Conservation (phyloP, 1,139 yeast species). For the Sugiyamaella paludigena region DNA sequence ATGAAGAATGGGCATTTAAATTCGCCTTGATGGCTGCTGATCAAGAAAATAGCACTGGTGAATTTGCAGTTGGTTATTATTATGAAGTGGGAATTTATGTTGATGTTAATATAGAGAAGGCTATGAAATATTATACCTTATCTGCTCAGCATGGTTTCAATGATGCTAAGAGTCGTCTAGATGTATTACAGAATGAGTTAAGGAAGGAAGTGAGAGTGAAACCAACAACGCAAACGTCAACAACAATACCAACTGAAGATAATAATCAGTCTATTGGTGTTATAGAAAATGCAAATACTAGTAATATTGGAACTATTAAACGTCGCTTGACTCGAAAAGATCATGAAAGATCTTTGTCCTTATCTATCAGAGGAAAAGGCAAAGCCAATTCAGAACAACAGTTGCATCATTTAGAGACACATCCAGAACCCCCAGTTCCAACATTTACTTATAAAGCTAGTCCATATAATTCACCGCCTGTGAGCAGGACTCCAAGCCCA, state of each 20-base stretch:
- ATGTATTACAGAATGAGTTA: slow-evolving; percentile 22
- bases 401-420: background rate
- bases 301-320: slow-evolving; percentile 10
- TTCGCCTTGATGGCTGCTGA: slow-evolving; percentile 40
- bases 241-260: background rate
- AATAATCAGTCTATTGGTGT: background rate
- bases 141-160: slow-evolving; percentile 35
- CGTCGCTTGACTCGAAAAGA: slow-evolving; percentile 29
- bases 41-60: slow-evolving; percentile 36
- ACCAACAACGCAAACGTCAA: too few relatives aligned
- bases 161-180: slow-evolving; percentile 37
- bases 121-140: slow-evolving; percentile 34
- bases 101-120: slow-evolving; percentile 30
- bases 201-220: background rate
- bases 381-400: background rate
- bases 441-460: slow-evolving; percentile 3
- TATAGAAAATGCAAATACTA: background rate
- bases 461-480: slow-evolving; percentile 10
- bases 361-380: slow-evolving; percentile 9
- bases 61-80: slow-evolving; percentile 43
- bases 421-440: slow-evolving; percentile 10
- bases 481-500: slow-evolving; percentile 8
- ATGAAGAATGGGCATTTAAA: slow-evolving; percentile 41
- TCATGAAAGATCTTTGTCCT: slow-evolving; percentile 29
- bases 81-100: slow-evolving; percentile 43